phyloP scores from a whole-genome alignment of 1,284 basidiomycete genomes.

The Peniophora sp. region DNA sequence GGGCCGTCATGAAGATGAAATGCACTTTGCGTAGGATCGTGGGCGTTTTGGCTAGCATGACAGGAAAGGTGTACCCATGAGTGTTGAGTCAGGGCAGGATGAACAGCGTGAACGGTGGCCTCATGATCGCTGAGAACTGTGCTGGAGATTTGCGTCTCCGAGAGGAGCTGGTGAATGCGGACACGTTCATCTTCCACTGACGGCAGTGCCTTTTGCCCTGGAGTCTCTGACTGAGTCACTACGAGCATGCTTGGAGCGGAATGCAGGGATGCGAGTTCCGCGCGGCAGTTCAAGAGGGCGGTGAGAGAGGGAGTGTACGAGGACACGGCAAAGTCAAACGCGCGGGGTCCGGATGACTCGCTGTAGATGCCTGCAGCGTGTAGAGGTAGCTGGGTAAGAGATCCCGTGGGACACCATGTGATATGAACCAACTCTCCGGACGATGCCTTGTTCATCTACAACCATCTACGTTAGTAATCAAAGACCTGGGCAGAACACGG shows the following conservation, averaged over 20 bases:
- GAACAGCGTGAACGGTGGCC: neutral
- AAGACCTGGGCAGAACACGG: too few species aligned
- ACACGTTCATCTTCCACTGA: neutral
- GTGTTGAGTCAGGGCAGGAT: neutral
- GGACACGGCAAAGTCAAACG: slow-evolving; percentile 12
- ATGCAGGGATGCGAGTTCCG: neutral
- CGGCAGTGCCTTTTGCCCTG: neutral
- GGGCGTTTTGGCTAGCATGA: neutral
- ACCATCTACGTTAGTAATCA: neutral
- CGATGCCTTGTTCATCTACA: neutral
- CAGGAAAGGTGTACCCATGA: slow-evolving; percentile 1
- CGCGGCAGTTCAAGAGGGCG: neutral
- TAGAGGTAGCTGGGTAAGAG: slow-evolving; percentile 15
- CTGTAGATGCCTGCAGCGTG: slow-evolving; percentile 16
- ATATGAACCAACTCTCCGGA: slow-evolving; percentile 8
- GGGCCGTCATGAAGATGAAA: neutral
- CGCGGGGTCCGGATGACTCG: neutral
- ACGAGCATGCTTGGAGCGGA: neutral
- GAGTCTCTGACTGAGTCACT: slow-evolving; percentile 1
- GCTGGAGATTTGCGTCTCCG: slow-evolving; percentile 4
- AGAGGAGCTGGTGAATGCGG: too few species aligned
- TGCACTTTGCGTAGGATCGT: neutral
- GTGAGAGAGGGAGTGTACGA: neutral
- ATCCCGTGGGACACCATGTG: slow-evolving; percentile 11
- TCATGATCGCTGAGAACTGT: slow-evolving; percentile 8